A percentile compares a stretch with the other conserved stretches of the same genome.
Conservation (phyloP, 768 basidiomycete genomes). For the Termitomyces sp. region DNA sequence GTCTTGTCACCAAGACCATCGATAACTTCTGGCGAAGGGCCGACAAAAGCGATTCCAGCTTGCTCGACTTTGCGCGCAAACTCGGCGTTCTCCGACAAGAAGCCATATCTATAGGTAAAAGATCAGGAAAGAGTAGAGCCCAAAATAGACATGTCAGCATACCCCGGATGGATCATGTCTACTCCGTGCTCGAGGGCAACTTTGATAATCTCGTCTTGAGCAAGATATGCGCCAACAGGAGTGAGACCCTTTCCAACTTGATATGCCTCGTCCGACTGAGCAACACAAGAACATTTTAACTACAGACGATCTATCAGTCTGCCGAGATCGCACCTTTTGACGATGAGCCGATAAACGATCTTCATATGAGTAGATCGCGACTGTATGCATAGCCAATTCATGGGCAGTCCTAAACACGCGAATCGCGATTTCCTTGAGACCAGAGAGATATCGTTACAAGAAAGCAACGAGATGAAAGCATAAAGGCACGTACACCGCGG, state of each 20-base stretch:
- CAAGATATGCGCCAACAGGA: slow-evolving; percentile 95
- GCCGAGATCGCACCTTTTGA: slow-evolving; percentile 69
- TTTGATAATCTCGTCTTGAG: slow-evolving; percentile 95
- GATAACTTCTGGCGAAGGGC: slow-evolving; percentile 93
- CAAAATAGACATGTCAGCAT: slow-evolving; percentile 18
- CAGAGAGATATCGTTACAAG: slow-evolving; percentile 3
- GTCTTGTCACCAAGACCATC: slow-evolving; percentile 99
- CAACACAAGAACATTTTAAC: slow-evolving; percentile 27
- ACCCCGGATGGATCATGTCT: slow-evolving; percentile 99
- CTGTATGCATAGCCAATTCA: slow-evolving; percentile 98
- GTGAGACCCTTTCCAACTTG: slow-evolving; percentile 96
- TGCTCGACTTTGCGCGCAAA: slow-evolving; percentile 99
- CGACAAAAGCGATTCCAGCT: slow-evolving; percentile 95
- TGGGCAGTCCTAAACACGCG: slow-evolving; percentile 98
- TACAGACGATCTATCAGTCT: slow-evolving; percentile 5
- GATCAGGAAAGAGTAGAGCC: not conserved
- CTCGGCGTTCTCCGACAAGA: slow-evolving; percentile 93
- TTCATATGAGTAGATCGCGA: slow-evolving; percentile 97
- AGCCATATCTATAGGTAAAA: slow-evolving; percentile 71
- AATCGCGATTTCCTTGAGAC: slow-evolving; percentile 94
- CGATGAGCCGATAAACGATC: slow-evolving; percentile 96
- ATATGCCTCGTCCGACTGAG: slow-evolving; percentile 95
- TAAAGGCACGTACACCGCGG: slow-evolving; percentile 66
- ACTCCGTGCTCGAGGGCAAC: slow-evolving; percentile 98
- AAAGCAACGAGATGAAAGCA: slow-evolving; percentile 5